Evolutionary conservation across 2,329 filamentous ascomycete genomes (phyloP), one percentile per base, ranked within the genome.

Genomic region (Penicillium sp.): DNA sequence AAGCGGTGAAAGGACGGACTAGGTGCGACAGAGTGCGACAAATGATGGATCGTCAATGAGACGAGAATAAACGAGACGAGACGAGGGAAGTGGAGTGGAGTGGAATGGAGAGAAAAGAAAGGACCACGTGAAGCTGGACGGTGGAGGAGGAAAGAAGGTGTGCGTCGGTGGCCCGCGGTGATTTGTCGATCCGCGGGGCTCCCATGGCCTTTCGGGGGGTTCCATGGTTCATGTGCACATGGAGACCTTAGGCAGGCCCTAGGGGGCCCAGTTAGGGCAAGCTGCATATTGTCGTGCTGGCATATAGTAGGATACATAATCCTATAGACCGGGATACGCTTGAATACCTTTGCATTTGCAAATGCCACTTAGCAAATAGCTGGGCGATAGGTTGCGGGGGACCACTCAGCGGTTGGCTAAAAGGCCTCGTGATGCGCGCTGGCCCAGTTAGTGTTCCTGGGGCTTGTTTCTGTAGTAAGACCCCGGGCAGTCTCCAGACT

Each of bases 141-240:
- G 7, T n/a, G 30, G 29, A 47, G n/a, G 37, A 32, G 18, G 36
- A 43, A 3, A 46, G 5, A 29, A 36, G 27, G 55, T 59, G 61
- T 63, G 61, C 59, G 51, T 40, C 37, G 42, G 30, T 27, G 30
- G 17, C 43, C 33, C 10, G 44, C 41, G 49, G 9, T 63, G 61
- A 63, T 63, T 63, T 62, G 61, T 59, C 54, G 59, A 61, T 54
- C 58, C 59, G 47, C 34, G 50, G 46, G 39, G 39, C 9, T 1
- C 6, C 24, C 24, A 27, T 10, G 10, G 24, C 30, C 30, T 33
- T 15, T 33, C 9, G n/a, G n/a, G n/a, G n/a, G n/a, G n/a, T n/a
- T n/a, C n/a, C n/a, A n/a, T n/a, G n/a, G n/a, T n/a, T n/a, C n/a
- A n/a, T n/a, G n/a, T n/a, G n/a, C n/a, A n/a, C n/a, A n/a, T n/a